Evolutionary conservation across 106 monocot genomes (phyloP), one percentile per base, ranked within the genome.

Genomic region (Chionographis japonica): DNA sequence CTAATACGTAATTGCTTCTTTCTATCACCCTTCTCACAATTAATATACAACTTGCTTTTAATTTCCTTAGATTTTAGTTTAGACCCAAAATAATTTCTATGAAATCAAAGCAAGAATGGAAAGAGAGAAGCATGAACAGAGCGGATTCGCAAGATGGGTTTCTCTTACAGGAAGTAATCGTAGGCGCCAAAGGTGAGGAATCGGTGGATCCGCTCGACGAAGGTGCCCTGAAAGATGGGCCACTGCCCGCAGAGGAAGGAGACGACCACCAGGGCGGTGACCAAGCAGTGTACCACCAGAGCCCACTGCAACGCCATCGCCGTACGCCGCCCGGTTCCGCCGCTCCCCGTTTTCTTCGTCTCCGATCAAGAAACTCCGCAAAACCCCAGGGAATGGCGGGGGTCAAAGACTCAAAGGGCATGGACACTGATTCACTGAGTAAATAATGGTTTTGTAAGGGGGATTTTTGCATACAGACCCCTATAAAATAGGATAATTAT

Each of bases 171-270:
- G 68, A 92, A 74, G 71, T 89, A 89, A 56, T 92, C 80, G 86
- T 92, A 92, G 75, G 92, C 92, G 65, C 84, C 95, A 74, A 78
- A 81, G 78, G 89, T 97, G 77, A 97, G 81, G 80, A 97, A 97
- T 71, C 63, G 43, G 66, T 97, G 81, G 77, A 97, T 80, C 8
- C 86, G 81, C 73, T 89, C 74, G 68, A 92, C 61, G 65, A 88
- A 79, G 68, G 95, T 92, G 60, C 86, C 86, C 19, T 85, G 65
- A 79, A 97, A 97, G 70, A 97, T 92, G 19, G 95, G 92, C 95
- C 95, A 97, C 43, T 91, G 83, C 35, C 95, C 95, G 76, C 88
- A 97, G 36, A 97, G 78, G 50, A 97, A 74, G 36, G 92, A 86
- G 4, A 91, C 82, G 37, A 89, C 82, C 53, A 86, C 91, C 61